Percentiles rank a stretch among this genome's conserved stretches.
These are phyloP conservation scores for Geotrichum phurueaensis DNA, from an alignment of 1,139 yeast species.

Conservation along the genomic window DNA sequence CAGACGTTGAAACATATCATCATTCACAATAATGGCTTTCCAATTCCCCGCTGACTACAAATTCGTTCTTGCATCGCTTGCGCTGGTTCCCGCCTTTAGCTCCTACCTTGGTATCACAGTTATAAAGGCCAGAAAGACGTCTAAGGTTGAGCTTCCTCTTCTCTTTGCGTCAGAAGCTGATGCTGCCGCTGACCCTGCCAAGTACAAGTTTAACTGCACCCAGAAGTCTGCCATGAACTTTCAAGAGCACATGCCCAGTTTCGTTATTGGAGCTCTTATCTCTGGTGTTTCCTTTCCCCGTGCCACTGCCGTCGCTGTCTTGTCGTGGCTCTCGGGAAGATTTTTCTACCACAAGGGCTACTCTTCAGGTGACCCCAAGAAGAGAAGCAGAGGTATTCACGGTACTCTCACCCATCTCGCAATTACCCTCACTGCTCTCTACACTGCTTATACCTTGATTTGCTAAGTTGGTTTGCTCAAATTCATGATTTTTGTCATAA, in stretches of 20 bases:
- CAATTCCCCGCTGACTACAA: slow-evolving; percentile 18
- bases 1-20: not conserved
- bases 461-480: no score
- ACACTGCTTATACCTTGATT: no score
- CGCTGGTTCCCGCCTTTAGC: slow-evolving; percentile 17
- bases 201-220: slow-evolving; percentile 20
- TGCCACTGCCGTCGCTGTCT: slow-evolving; percentile 15
- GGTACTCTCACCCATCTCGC: no score
- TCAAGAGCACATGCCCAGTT: slow-evolving; percentile 18
- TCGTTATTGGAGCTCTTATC: slow-evolving; percentile 16
- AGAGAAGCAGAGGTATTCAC: slow-evolving; percentile 2
- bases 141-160: slow-evolving; percentile 17
- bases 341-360: slow-evolving; percentile 19
- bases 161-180: slow-evolving; percentile 20
- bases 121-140: slow-evolving; percentile 11
- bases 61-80: slow-evolving; percentile 18
- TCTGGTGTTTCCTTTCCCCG: slow-evolving; percentile 18
- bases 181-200: slow-evolving; percentile 18
- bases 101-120: slow-evolving; percentile 17
- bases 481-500: no score
- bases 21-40: slow-evolving; percentile 9
- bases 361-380: slow-evolving; percentile 20
- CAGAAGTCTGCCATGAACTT: slow-evolving; percentile 22
- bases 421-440: no score
- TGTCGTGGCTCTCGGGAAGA: slow-evolving; percentile 18